These are phyloP conservation scores for Mucor piriformis DNA, from an alignment of 371 early-diverging fungal genomes.

Conservation along the genomic window DNA sequence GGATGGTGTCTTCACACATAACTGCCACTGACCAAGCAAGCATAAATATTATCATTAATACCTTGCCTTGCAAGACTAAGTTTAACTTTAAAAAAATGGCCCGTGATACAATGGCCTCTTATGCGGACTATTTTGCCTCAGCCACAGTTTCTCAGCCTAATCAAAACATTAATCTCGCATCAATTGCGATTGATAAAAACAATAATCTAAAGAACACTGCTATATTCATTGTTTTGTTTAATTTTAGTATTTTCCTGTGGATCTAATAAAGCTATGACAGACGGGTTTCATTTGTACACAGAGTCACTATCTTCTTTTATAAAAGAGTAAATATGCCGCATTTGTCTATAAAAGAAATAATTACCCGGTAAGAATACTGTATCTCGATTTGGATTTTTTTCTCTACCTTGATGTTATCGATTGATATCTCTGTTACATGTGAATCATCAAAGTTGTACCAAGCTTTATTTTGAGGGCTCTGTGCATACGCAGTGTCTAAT, in stretches of 20 bases:
- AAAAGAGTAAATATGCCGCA: slow-evolving; percentile 71
- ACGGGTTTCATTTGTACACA: too few relatives aligned
- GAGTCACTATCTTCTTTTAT: slow-evolving; percentile 16
- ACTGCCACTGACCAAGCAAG: too few relatives aligned
- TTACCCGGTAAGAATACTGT: too few relatives aligned
- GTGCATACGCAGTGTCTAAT: slow-evolving; percentile 86
- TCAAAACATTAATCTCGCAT: background rate
- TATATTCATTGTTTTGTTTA: background rate
- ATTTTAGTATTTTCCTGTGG: background rate
- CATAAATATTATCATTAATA: too few relatives aligned
- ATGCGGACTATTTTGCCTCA: background rate
- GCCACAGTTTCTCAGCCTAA: background rate
- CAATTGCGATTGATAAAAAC: background rate
- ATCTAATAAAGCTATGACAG: background rate
- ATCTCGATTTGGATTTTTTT: too few relatives aligned
- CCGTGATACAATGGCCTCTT: too few relatives aligned
- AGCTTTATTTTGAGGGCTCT: slow-evolving; percentile 59
- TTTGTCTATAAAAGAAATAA: slow-evolving; percentile 39
- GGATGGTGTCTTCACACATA: too few relatives aligned
- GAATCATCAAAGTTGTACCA: slow-evolving; percentile 94
- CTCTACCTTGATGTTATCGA: slow-evolving; percentile 53
- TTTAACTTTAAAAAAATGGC: too few relatives aligned
- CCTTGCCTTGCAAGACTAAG: too few relatives aligned
- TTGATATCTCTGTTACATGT: slow-evolving; percentile 64
- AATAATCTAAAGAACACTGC: background rate